Base-by-base conservation (phyloP, 148 eudicot species). In the Limonium bicolor region DNA sequence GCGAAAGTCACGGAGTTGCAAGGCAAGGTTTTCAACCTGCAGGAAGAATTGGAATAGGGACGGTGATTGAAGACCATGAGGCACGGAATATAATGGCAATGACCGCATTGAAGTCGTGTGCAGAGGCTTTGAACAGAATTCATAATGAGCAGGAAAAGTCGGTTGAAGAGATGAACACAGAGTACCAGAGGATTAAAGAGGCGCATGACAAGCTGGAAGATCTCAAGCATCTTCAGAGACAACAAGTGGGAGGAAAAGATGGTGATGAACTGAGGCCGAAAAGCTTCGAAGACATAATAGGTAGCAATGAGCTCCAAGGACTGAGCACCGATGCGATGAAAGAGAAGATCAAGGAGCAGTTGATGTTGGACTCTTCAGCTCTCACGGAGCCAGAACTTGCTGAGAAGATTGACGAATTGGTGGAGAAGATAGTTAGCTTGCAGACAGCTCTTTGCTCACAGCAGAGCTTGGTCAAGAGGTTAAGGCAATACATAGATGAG, bases 371-470 rank as follows among this genome's bases (percentile, higher is more conserved):
- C 29, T 59, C 71, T 15, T 23, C 60, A 17, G 45, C 51, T 39
- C 51, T 81, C 54, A 71, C 82, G 4, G 70, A 74, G 62, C 63
- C 75, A 7, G 77, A 77, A 47, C 61, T 85, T 52, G 76, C 76
- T 20, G 82, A 85, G 53, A 85, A 80, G 51, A 78, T 85, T 3
- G 82, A 85, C 41, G 73, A 80, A 27, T 58, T 86, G 39, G 86
- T 75, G 26, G 83, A 77, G 6, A 74, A 66, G 44, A 69, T 86
- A 4, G 68, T 86, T 2, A 30, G 14, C 4, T 45, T 81, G 31
- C 83, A 86, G 60, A 65, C 71, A 31, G 67, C 62, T 6, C 45
- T 74, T 27, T 63, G 71, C 50, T 71, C 95, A 3, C 78, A 77
- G 39, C 65, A 63, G 43, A 83, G 86, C 15, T 20, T 77, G 21